Evolutionary conservation across 2,329 filamentous ascomycete genomes (phyloP).

Genomic region (Dendrostoma leiphaemia): DNA sequence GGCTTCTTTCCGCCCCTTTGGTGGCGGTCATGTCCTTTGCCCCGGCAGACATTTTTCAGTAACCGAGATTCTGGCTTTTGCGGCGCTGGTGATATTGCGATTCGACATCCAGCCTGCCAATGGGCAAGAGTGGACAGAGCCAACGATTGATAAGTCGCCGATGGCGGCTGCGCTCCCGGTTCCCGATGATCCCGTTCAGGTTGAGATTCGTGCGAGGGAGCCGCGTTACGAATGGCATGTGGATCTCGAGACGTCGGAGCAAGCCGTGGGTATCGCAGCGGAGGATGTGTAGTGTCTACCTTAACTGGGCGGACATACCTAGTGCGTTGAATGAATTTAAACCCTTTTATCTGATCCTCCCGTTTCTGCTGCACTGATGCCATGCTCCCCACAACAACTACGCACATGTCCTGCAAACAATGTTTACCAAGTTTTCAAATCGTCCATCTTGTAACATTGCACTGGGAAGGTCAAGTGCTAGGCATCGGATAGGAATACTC

Average conservation of each 20-base stretch:
- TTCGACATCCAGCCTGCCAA: constrained; percentile 21
- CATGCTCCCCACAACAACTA: too few species aligned
- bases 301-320: too few species aligned
- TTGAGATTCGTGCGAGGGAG: not conserved
- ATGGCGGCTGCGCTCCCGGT: constrained; percentile 2
- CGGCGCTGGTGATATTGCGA: constrained; percentile 21
- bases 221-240: constrained; percentile 21
- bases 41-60: constrained; percentile 7
- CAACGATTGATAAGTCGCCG: constrained; percentile 1
- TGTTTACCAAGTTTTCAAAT: too few species aligned
- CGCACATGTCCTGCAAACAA: too few species aligned
- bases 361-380: too few species aligned
- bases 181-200: not conserved
- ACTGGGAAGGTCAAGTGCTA: too few species aligned
- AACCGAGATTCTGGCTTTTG: constrained; percentile 20
- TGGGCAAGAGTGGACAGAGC: constrained; percentile 8
- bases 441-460: too few species aligned
- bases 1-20: constrained; percentile 31
- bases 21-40: not conserved
- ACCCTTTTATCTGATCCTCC: too few species aligned
- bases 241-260: constrained; percentile 19
- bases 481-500: too few species aligned
- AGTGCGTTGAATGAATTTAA: too few species aligned
- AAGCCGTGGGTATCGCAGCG: constrained; percentile 26
- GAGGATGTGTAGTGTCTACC: too few species aligned